Conservation (phyloP, 495 filamentous ascomycete genomes). For the Margaritispora aquatica region DNA sequence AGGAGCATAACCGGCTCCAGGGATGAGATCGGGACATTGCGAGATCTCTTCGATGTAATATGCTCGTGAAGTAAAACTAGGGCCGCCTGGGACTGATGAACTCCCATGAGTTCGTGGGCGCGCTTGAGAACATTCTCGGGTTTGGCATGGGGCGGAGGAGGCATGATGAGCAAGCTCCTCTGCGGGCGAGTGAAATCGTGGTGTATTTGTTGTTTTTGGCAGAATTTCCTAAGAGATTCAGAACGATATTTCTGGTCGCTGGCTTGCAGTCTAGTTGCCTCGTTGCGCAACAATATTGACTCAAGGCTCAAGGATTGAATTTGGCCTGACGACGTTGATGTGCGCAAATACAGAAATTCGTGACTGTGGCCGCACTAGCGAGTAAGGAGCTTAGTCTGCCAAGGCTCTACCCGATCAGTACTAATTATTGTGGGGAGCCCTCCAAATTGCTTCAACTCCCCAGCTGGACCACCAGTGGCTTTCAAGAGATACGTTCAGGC, state of each 20-base stretch:
- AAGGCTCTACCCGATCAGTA: background rate
- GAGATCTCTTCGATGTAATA: conserved; percentile 94
- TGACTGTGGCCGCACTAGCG: background rate
- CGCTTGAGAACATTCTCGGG: conserved; percentile 99
- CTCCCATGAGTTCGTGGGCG: conserved; percentile 96
- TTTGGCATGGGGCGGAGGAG: conserved; percentile 91
- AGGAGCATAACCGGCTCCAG: conserved; percentile 98
- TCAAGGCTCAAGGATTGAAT: background rate
- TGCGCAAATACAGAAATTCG: background rate
- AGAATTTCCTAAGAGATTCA: background rate
- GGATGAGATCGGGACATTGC: conserved; percentile 94
- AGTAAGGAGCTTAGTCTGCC: background rate
- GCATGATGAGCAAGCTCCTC: conserved; percentile 55
- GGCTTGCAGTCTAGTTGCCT: background rate
- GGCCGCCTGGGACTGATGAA: conserved; percentile 87
- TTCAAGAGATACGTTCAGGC: background rate
- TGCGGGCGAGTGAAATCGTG: background rate
- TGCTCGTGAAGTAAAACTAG: conserved; percentile 96
- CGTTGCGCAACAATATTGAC: background rate
- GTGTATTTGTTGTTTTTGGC: background rate
- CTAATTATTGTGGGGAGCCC: background rate
- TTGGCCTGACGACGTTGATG: background rate
- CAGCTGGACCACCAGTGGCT: background rate
- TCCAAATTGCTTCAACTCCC: background rate
- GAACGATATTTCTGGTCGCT: background rate